A percentile compares a stretch with the other conserved stretches of the same genome.
Evolutionary conservation across 257 asterid species (phyloP).

Genomic region (Dorcoceras hygrometricum): DNA sequence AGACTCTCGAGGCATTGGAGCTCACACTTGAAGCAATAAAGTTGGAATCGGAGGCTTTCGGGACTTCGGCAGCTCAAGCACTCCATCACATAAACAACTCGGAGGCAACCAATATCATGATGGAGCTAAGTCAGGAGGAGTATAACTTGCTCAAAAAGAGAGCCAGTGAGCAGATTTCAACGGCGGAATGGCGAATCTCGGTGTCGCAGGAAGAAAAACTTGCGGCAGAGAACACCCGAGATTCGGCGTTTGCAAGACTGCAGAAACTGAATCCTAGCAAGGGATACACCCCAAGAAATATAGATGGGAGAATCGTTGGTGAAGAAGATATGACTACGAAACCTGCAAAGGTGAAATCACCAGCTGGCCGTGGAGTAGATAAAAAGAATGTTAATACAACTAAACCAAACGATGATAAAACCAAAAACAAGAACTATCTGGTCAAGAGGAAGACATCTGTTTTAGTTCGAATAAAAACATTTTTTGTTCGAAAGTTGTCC

Average conservation of each 20-base stretch:
- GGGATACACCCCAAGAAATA: slow-evolving; percentile 14
- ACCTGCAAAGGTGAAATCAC: slow-evolving; percentile 13
- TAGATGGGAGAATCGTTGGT: slow-evolving; percentile 1
- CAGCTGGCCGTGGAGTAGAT: slow-evolving; percentile 19
- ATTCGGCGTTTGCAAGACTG: slow-evolving; percentile 36
- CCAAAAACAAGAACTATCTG: background rate
- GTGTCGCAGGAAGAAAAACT: slow-evolving; percentile 39
- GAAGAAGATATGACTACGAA: slow-evolving; percentile 1
- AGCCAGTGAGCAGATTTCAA: slow-evolving; percentile 37
- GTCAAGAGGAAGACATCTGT: slow-evolving; percentile 31
- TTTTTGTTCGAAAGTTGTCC: slow-evolving; percentile 30
- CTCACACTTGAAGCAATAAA: slow-evolving; percentile 45
- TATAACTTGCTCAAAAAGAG: slow-evolving; percentile 32
- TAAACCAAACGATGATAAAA: background rate
- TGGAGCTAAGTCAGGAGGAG: slow-evolving; percentile 41
- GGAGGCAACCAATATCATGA: slow-evolving; percentile 19
- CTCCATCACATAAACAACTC: slow-evolving; percentile 29
- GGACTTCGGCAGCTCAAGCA: slow-evolving; percentile 49
- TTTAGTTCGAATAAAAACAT: slow-evolving; percentile 31
- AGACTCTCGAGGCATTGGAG: slow-evolving; percentile 46
- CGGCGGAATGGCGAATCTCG: slow-evolving; percentile 41
- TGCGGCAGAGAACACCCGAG: slow-evolving; percentile 46
- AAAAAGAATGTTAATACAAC: slow-evolving; percentile 6
- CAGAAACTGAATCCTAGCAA: background rate
- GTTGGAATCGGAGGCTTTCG: slow-evolving; percentile 46